Percentiles rank a stretch among this genome's conserved stretches.
These are phyloP conservation scores for Xylaria nigripes DNA, from an alignment of 495 filamentous ascomycete genomes.

Conservation along the genomic window DNA sequence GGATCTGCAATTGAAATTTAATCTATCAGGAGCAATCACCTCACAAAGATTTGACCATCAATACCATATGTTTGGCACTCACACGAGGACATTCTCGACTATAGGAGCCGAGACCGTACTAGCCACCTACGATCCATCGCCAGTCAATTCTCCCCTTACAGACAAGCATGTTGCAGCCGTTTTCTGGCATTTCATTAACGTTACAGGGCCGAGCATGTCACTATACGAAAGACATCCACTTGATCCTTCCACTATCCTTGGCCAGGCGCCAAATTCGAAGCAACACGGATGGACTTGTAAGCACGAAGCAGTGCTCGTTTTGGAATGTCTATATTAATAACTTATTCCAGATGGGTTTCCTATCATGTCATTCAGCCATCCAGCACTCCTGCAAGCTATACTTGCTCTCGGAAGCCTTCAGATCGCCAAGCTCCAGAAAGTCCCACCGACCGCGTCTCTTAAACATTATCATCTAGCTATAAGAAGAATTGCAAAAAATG, in stretches of 20 bases:
- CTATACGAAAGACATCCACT: constrained; percentile 78
- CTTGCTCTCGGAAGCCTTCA: constrained; percentile 83
- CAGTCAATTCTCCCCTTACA: constrained; percentile 69
- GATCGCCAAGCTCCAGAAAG: constrained; percentile 71
- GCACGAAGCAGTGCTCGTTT: constrained; percentile 8
- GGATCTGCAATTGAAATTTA: constrained; percentile 25
- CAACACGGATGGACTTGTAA: constrained; percentile 74
- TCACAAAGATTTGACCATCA: constrained; percentile 26
- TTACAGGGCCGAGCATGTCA: constrained; percentile 79
- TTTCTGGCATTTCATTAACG: constrained; percentile 87
- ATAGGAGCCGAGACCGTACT: constrained; percentile 52
- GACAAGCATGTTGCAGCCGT: constrained; percentile 77
- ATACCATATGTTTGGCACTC: constrained; percentile 29
- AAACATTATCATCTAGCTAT: constrained; percentile 89
- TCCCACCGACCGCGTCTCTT: constrained; percentile 65
- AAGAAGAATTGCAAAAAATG: constrained; percentile 63
- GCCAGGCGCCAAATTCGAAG: constrained; percentile 53
- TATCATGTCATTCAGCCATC: constrained; percentile 73
- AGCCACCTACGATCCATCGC: constrained; percentile 65
- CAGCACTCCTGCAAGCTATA: constrained; percentile 82
- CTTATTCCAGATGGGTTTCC: constrained; percentile 60
- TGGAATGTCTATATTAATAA: not conserved
- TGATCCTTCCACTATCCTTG: constrained; percentile 67
- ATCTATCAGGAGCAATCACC: constrained; percentile 33
- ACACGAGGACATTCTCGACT: constrained; percentile 36